Base-by-base conservation (phyloP, 805 yeast genomes). In the Candida peoriensis region DNA sequence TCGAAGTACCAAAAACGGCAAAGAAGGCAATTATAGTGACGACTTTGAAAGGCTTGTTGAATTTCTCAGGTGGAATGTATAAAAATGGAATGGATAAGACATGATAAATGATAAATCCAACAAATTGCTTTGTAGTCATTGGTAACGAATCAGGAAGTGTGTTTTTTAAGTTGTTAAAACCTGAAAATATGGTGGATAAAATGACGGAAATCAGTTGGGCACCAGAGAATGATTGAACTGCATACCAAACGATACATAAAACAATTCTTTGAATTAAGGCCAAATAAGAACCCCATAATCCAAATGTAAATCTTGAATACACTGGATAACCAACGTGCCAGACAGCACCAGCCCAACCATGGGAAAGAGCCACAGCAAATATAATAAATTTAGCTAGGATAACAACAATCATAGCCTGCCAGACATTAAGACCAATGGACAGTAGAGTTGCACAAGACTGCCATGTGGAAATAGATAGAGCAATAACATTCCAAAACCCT, bases 281-380 rank as follows among this genome's bases (percentile, higher is more conserved):
- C 19, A 71, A 36, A 28, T 51, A 58, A 5, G 70, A 60, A 3
- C 76, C 75, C 38, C 59, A 51, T 24, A 69, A 56, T 8, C 79
- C 78, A 54, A 67, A 72, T 0, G 67, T 54, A 30, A 63, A 59
- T 32, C 78, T 52, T 17, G 63, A 56, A 33, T 59, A 58, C 9
- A 72, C 60, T 3, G 77, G 64, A 42, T 60, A 73, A 1, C 77
- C 76, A 27, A 73, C 58, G 47, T 70, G 76, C 51, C 64, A 72
- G 16, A 61, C 58, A 7, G 68, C 62, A 22, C 78, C 78, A 12
- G 64, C 66, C 50, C 64, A 61, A 22, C 74, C 71, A 39, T 68
- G 69, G 10, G 62, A 49, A 7, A 67, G 50, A 9, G 74, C 68
- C 28, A 66, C 52, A 3, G 57, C 41, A 25, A 64, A 61, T 34